phyloP scores from a whole-genome alignment of 2,329 filamentous ascomycete genomes.

The Xylaria sp. region DNA sequence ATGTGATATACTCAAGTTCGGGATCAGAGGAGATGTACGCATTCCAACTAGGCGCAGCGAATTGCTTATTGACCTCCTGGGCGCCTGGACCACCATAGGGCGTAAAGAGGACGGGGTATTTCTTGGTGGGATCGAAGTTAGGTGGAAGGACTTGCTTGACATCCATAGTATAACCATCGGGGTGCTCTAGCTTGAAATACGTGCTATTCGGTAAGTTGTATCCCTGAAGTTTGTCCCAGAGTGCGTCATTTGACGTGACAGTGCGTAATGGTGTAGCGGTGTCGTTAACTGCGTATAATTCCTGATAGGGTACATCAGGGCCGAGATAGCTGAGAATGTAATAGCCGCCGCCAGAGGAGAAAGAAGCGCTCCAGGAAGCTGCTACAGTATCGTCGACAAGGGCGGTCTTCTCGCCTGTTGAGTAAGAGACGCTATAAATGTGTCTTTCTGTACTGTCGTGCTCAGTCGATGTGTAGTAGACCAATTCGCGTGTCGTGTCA shows the following conservation, averaged over 20 bases:
- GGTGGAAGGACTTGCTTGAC: slow-evolving; percentile 73
- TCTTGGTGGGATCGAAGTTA: slow-evolving; percentile 70
- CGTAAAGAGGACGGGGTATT: slow-evolving; percentile 74
- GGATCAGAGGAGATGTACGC: slow-evolving; percentile 74
- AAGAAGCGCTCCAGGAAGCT: slow-evolving; percentile 72
- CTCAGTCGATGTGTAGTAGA: slow-evolving; percentile 75
- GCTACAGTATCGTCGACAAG: slow-evolving; percentile 70
- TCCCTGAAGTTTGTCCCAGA: slow-evolving; percentile 65
- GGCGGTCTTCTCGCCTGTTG: slow-evolving; percentile 63
- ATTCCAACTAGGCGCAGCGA: slow-evolving; percentile 66
- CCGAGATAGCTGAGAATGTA: slow-evolving; percentile 74
- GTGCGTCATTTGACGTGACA: slow-evolving; percentile 68
- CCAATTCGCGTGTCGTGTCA: slow-evolving; percentile 63
- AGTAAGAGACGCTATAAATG: slow-evolving; percentile 72
- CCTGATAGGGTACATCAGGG: slow-evolving; percentile 75
- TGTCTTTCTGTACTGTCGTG: slow-evolving; percentile 75
- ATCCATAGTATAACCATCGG: slow-evolving; percentile 70
- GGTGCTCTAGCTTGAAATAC: slow-evolving; percentile 71
- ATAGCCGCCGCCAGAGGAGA: slow-evolving; percentile 70
- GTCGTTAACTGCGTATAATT: slow-evolving; percentile 69
- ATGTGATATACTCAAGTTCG: slow-evolving; percentile 74
- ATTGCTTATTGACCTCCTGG: slow-evolving; percentile 69
- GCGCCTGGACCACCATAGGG: slow-evolving; percentile 75
- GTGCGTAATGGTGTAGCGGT: slow-evolving; percentile 64
- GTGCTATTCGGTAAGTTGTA: slow-evolving; percentile 73